phyloP scores from a whole-genome alignment of 352 stramenopile species.

The Phytopythium cucurbitacearum region DNA sequence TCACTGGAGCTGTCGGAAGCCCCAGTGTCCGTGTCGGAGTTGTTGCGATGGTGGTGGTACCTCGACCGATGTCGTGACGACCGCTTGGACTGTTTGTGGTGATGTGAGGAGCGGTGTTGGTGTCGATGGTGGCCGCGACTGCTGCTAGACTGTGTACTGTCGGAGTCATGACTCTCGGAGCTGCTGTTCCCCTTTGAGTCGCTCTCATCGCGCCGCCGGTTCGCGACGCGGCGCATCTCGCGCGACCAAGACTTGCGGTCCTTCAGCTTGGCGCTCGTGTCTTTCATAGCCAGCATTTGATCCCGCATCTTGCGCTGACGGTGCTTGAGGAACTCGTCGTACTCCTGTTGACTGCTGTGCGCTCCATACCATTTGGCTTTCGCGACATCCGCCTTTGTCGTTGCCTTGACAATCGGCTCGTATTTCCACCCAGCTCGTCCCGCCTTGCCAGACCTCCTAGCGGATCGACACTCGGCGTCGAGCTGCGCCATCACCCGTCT shows the following conservation, averaged over 20 bases:
- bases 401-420: neutral
- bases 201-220: neutral
- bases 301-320: neutral
- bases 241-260: neutral
- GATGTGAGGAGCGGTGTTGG: no score
- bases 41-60: no score
- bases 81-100: no score
- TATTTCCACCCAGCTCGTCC: neutral
- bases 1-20: no score
- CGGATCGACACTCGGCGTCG: conserved; percentile 16
- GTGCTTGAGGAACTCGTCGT: neutral
- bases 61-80: no score
- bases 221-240: neutral
- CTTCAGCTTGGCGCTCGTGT: neutral
- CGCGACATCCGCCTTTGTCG: no score
- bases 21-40: no score
- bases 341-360: neutral
- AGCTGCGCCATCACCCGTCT: conserved; percentile 33
- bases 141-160: no score
- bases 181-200: conserved; percentile 1
- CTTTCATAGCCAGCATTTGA: neutral
- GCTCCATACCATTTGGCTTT: neutral
- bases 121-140: no score
- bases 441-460: neutral
- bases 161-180: no score